Evolutionary conservation across 108 stramenopile species (phyloP), one percentile per base, ranked within the genome.

Genomic region (Chaetoceros tenuissimus): DNA sequence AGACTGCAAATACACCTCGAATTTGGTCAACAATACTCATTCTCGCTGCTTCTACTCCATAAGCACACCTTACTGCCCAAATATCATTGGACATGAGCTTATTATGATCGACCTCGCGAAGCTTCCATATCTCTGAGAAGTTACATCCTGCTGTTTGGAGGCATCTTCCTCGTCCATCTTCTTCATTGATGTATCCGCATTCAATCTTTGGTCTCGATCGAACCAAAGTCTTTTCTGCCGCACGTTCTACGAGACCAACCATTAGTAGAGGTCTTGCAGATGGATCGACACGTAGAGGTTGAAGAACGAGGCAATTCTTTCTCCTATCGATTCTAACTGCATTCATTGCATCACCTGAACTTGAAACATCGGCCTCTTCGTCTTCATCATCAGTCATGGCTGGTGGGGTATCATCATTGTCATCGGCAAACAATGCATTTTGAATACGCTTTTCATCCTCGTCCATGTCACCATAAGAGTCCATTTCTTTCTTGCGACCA

Each of bases 31-130:
- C 93, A 72, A 98, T 99, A 48, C 78, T 81, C 46, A 69, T 85
- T 13, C 99, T 78, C 16, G 94, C 92, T 10, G 99, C 99, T 61
- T 99, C 99, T 3, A 99, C 97, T 55, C 99, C 99, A 70, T 98
- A 99, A 0, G 91, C 72, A 53, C 79, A 79, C 53, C 89, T 64
- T 44, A 97, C 77, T 20, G 73, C 89, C 84, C 90, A 94, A 51
- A 97, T 92, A 64, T 99, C 93, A 65, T 99, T 99, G 21, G 94
- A 92, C 34, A 81, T 53, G 7, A 98, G 62, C 10, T 68, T 53
- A 53, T 85, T 75, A 57, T 95, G 87, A 69, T 95, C 89, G 3
- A 97, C 89, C 58, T 78, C 80, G 20, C 79, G 75, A 3, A 95
- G 73, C 31, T 74, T 72, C 96, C 96, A 98, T 23, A 97, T 75